Evolutionary conservation across 2,329 filamentous ascomycete genomes (phyloP).

Genomic region (Phialophora expanda): DNA sequence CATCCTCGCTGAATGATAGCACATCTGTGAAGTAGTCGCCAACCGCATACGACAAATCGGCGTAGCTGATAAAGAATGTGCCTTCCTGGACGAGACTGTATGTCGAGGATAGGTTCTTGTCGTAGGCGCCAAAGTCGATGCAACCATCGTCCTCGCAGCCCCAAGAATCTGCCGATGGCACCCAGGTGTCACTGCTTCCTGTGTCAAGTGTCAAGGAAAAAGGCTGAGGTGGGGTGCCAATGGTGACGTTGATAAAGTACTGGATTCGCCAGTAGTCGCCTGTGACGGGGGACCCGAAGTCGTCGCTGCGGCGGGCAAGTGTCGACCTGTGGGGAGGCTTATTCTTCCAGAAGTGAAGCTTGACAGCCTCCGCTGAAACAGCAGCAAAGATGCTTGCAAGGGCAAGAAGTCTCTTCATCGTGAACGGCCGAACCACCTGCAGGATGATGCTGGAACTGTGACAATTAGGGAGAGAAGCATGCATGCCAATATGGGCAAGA

Average conservation of each 20-base stretch:
- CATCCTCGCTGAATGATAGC: constrained; percentile 57
- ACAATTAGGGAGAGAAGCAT: not conserved
- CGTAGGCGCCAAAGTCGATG: constrained; percentile 31
- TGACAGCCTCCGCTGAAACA: not conserved
- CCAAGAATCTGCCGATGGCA: constrained; percentile 35
- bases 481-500: not conserved
- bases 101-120: constrained; percentile 73
- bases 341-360: constrained; percentile 5
- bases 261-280: not conserved
- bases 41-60: constrained; percentile 74
- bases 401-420: not conserved
- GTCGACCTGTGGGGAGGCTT: not conserved
- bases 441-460: not conserved
- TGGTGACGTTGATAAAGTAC: constrained; percentile 46
- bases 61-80: constrained; percentile 81
- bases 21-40: constrained; percentile 83
- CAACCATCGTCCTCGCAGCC: constrained; percentile 12
- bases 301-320: not conserved
- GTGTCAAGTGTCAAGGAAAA: constrained; percentile 65
- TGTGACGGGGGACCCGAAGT: not conserved
- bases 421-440: not conserved
- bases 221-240: constrained; percentile 63
- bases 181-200: constrained; percentile 67
- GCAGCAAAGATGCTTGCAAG: constrained; percentile 5
- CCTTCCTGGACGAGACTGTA: constrained; percentile 67